Conservation (phyloP, 768 basidiomycete genomes). For the Mycena belliarum region DNA sequence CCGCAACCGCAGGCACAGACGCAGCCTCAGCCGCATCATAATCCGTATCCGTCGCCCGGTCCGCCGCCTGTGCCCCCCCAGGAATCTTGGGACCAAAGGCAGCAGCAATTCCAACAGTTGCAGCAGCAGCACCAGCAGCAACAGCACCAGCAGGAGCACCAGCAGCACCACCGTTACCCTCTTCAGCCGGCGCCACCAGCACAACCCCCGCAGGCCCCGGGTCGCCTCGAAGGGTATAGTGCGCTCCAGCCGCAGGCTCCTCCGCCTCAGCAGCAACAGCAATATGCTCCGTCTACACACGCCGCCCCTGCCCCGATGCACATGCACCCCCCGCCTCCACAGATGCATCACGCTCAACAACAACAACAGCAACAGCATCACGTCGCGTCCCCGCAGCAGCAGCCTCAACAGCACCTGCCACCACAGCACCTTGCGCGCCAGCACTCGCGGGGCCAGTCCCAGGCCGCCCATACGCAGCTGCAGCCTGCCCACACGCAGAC, state of each 20-base stretch:
- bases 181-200: not conserved
- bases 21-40: constrained; percentile 39
- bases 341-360: constrained; percentile 4
- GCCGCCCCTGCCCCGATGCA: not conserved
- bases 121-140: constrained; percentile 32
- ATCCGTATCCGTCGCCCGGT: constrained; percentile 48
- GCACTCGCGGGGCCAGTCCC: constrained; percentile 13
- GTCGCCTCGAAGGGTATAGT: not conserved
- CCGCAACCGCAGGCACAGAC: not conserved
- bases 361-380: constrained; percentile 5
- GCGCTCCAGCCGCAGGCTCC: not conserved
- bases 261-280: constrained; percentile 1
- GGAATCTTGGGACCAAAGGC: constrained; percentile 40
- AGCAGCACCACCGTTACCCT: not conserved
- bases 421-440: not conserved
- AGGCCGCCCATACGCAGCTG: not conserved
- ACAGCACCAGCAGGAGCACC: constrained; percentile 2
- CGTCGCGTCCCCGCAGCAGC: constrained; percentile 7
- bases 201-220: not conserved
- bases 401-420: constrained; percentile 1
- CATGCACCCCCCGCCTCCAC: not conserved
- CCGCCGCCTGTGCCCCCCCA: constrained; percentile 42
- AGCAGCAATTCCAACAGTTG: constrained; percentile 30
- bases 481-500: constrained; percentile 1
- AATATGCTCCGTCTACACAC: constrained; percentile 4